Percentiles rank a stretch among this genome's conserved stretches.
Evolutionary conservation across 2,329 filamentous ascomycete species (phyloP).

Genomic region (Pyricularia sp.): DNA sequence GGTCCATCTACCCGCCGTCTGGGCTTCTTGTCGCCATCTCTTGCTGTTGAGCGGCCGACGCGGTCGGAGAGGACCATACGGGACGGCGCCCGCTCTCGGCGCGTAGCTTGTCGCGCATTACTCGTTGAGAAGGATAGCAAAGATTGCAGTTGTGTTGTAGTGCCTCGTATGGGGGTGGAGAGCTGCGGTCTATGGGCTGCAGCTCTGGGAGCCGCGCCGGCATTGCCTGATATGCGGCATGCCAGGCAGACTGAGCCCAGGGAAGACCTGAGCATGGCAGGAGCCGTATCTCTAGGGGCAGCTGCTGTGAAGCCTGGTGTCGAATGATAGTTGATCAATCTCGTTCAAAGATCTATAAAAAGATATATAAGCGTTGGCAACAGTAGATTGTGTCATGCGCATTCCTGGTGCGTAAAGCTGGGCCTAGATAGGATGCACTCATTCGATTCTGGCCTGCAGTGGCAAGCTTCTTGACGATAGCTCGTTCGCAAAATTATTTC

Average conservation of each 20-base stretch:
- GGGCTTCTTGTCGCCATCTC: slow-evolving; percentile 20
- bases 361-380: background rate
- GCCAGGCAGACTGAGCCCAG: slow-evolving; percentile 11
- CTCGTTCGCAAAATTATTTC: background rate
- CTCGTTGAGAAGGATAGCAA: slow-evolving; percentile 8
- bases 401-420: background rate
- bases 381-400: background rate
- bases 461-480: background rate
- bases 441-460: background rate
- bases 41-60: slow-evolving; percentile 32
- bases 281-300: background rate
- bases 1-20: slow-evolving; percentile 36
- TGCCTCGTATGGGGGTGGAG: background rate
- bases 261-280: slow-evolving; percentile 10
- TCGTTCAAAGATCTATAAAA: no score
- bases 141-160: slow-evolving; percentile 1
- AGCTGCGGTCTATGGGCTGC: background rate
- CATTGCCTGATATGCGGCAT: slow-evolving; percentile 8
- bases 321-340: background rate
- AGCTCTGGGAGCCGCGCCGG: background rate
- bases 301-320: background rate
- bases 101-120: background rate
- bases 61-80: slow-evolving; percentile 50
- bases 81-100: slow-evolving; percentile 25
- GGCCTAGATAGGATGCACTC: background rate